Evolutionary conservation across 192 early-diverging fungal species (phyloP).

Genomic region (Coemansia sp.): DNA sequence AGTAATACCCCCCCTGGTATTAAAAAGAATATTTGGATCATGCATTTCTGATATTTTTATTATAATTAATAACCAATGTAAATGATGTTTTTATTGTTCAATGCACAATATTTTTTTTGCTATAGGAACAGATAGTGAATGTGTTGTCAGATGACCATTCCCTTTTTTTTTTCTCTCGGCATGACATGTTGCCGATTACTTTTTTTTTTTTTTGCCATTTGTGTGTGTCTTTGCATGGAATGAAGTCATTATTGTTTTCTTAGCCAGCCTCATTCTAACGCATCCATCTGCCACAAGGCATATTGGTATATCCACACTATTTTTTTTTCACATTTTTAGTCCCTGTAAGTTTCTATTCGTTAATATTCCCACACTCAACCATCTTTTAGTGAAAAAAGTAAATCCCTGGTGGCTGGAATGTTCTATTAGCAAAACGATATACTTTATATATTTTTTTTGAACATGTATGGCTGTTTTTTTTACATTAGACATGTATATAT

Average conservation of each 20-base stretch:
- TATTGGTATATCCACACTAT: neutral
- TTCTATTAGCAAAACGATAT: neutral
- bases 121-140: neutral
- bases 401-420: neutral
- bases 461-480: neutral
- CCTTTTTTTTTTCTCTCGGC: conserved; percentile 3
- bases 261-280: neutral
- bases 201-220: neutral
- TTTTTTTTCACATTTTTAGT: neutral
- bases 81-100: neutral
- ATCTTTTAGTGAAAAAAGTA: neutral
- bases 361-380: neutral
- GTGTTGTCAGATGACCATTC: neutral
- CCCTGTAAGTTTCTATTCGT: neutral
- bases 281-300: neutral
- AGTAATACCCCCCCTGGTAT: neutral
- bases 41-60: conserved; percentile 3
- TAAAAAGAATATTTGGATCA: no score
- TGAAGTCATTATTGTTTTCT: neutral
- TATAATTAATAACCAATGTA: conserved; percentile 4
- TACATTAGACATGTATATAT: neutral
- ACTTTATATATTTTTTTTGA: neutral
- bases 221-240: neutral
- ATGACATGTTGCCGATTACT: neutral
- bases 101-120: neutral